Evolutionary conservation across 768 basidiomycete species (phyloP), one percentile per base, ranked within the genome.

Genomic region (Phanerochaete carnosa): DNA sequence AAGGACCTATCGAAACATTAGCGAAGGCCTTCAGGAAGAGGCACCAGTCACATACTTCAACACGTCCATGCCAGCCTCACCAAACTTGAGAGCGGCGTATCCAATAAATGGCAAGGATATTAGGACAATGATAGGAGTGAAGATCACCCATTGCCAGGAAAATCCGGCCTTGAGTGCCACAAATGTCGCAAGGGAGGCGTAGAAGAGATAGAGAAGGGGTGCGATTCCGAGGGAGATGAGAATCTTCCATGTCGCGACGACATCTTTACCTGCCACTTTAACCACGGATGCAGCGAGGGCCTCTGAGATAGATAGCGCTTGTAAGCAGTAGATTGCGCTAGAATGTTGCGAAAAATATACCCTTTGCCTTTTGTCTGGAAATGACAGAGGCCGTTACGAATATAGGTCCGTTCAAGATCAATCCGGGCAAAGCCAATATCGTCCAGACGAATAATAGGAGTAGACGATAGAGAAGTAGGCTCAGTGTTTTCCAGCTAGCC

Each of bases 241-340:
- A 33, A 98, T 87, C 73, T 98, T 98, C 96, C 96, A 98, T 4
- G 95, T 95, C 0, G 94, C 95, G 19, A 98, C 79, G n/a, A 98
- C 96, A 67, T 98, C 96, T 43, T 92, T 84, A n/a, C 88, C 96
- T 22, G 92, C 92, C 55, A 98, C 86, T 76, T 98, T 98, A 71
- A 98, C 96, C 3, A 85, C 86, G 8, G 95, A 98, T 2, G 90
- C 94, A 30, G 96, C 96, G 60, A 98, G 87, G 6, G 96, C 96
- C 83, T 95, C 95, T 97, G 73, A 6, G 12, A 39, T 8, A 37
- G 22, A 30, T 43, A 39, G 32, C 46, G 45, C 19, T 22, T 23
- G 58, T 53, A 3, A 50, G 23, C 5, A 50, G 29, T 26, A 3
- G 19, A 2, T 49, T 29, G 35, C 7, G 22, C 15, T 50, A 7